Percentiles rank a stretch among this genome's conserved stretches.
phyloP scores from a whole-genome alignment of 1,139 yeast species.

The Scheffersomyces segobiensis region DNA sequence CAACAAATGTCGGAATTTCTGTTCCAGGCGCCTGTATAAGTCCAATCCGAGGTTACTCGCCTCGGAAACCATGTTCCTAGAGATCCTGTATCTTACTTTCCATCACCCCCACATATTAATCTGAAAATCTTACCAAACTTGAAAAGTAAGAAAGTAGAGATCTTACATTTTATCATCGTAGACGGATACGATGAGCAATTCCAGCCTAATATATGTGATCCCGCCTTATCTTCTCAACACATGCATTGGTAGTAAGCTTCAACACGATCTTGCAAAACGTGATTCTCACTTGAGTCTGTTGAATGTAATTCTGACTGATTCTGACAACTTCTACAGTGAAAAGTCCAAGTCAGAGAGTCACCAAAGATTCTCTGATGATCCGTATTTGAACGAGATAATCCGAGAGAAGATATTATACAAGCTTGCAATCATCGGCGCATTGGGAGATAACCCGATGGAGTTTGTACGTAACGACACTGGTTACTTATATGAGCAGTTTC shows the following conservation, averaged over 20 bases:
- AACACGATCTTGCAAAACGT: slow-evolving; percentile 21
- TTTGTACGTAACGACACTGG: slow-evolving; percentile 22
- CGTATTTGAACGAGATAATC: slow-evolving; percentile 32
- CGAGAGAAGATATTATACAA: slow-evolving; percentile 38
- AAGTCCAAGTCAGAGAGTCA: slow-evolving; percentile 10
- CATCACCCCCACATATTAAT: neutral
- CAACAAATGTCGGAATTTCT: too few species aligned
- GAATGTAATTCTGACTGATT: slow-evolving; percentile 29
- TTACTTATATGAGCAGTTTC: slow-evolving; percentile 34
- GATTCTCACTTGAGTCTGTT: slow-evolving; percentile 27
- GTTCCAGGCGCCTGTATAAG: too few species aligned
- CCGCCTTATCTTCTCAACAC: slow-evolving; percentile 48
- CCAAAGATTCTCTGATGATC: slow-evolving; percentile 31
- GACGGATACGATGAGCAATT: slow-evolving; percentile 4
- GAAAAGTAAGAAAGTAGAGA: neutral
- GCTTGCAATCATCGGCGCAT: slow-evolving; percentile 37
- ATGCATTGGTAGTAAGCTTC: slow-evolving; percentile 35
- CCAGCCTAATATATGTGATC: slow-evolving; percentile 31
- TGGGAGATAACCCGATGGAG: slow-evolving; percentile 39
- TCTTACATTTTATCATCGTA: too few species aligned
- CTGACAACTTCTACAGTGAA: slow-evolving; percentile 22
- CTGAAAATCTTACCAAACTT: neutral
- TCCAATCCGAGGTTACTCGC: too few species aligned
- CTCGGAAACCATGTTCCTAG: too few species aligned
- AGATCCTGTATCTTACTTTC: too few species aligned